phyloP scores from a whole-genome alignment of 2,329 filamentous ascomycete species.

The Talaromyces albobiverticillius region DNA sequence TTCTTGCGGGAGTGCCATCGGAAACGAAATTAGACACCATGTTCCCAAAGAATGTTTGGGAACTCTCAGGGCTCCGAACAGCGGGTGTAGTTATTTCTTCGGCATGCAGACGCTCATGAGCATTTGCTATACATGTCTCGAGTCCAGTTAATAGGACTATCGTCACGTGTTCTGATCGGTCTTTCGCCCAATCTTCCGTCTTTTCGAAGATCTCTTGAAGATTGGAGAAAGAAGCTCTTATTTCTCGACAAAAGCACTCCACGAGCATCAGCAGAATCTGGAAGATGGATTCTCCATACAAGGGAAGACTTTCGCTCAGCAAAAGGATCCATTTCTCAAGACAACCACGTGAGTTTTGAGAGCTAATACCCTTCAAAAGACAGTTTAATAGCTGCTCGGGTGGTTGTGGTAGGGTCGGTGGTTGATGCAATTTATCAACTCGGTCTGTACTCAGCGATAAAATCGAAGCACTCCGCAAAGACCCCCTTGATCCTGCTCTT shows the following conservation, averaged over 20 bases:
- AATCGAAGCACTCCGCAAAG: conserved; percentile 39
- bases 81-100: conserved; percentile 70
- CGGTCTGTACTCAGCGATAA: conserved; percentile 42
- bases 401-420: conserved; percentile 36
- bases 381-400: conserved; percentile 74
- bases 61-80: conserved; percentile 75
- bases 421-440: conserved; percentile 34
- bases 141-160: conserved; percentile 89
- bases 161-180: conserved; percentile 57
- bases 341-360: conserved; percentile 68
- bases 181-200: conserved; percentile 34
- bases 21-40: conserved; percentile 89
- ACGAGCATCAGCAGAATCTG: conserved; percentile 87
- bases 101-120: conserved; percentile 74
- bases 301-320: conserved; percentile 74
- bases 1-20: conserved; percentile 72
- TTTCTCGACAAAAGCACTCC: conserved; percentile 80
- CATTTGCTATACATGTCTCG: conserved; percentile 83
- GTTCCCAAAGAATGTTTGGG: conserved; percentile 86
- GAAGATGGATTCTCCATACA: conserved; percentile 82
- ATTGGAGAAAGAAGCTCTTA: conserved; percentile 68
- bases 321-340: conserved; percentile 92
- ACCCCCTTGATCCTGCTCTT: conserved; percentile 38
- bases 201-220: conserved; percentile 55
- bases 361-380: conserved; percentile 76